Percentiles rank a stretch among this genome's conserved stretches.
Conservation (phyloP, 2,329 filamentous ascomycete species). For the Sporothrix sp. region DNA sequence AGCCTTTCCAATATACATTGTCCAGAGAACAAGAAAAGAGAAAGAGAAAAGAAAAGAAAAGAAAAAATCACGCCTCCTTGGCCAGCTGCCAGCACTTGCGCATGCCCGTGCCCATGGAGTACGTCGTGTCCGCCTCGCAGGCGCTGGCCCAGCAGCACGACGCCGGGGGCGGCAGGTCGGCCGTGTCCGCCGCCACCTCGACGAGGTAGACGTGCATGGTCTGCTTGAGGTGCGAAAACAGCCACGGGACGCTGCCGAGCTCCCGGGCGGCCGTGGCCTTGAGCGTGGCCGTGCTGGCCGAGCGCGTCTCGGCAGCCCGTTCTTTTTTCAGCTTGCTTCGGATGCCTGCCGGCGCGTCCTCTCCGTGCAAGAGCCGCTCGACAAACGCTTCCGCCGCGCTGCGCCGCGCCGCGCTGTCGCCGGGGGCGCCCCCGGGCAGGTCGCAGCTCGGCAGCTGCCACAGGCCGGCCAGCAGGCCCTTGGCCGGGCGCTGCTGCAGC, state of each 20-base stretch:
- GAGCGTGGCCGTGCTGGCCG: not conserved
- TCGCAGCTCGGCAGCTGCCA: conserved; percentile 46
- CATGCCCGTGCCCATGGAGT: conserved; percentile 50
- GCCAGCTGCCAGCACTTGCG: conserved; percentile 45
- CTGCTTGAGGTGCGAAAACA: conserved; percentile 47
- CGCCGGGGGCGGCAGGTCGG: not conserved
- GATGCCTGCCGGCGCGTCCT: not conserved
- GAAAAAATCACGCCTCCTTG: conserved; percentile 12
- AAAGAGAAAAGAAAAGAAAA: not conserved
- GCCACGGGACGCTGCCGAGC: conserved; percentile 45
- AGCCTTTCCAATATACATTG: no score
- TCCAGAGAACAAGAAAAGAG: no score
- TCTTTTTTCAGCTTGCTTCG: not conserved
- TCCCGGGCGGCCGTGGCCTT: conserved; percentile 29
- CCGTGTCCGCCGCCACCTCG: conserved; percentile 21
- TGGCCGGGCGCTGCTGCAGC: conserved; percentile 41
- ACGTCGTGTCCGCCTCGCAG: conserved; percentile 34
- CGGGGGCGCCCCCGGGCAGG: not conserved
- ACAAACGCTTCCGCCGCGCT: conserved; percentile 12
- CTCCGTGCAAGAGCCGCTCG: conserved; percentile 5
- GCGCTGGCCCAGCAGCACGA: conserved; percentile 30
- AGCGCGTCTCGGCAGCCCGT: not conserved
- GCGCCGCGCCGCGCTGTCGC: not conserved
- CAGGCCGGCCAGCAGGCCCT: conserved; percentile 43
- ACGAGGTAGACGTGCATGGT: conserved; percentile 50